Evolutionary conservation across 2,329 filamentous ascomycete species (phyloP).

Genomic region (Paecilomyces niveus): DNA sequence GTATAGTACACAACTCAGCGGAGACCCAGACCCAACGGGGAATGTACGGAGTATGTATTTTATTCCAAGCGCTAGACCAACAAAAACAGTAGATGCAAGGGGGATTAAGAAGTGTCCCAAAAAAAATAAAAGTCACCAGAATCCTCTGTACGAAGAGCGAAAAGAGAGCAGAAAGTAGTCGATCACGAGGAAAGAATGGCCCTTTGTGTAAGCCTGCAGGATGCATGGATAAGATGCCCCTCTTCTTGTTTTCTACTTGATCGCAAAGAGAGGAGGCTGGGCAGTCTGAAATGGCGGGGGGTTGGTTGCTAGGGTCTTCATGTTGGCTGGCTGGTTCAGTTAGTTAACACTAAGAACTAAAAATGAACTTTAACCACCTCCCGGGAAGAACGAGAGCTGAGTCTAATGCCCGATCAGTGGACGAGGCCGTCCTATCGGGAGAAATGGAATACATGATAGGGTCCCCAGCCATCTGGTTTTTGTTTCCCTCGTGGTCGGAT

Average conservation of each 20-base stretch:
- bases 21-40: too few species aligned
- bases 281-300: neutral
- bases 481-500: neutral
- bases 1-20: neutral
- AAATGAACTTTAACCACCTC: neutral
- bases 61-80: neutral
- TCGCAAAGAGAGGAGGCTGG: neutral
- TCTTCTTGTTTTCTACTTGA: neutral
- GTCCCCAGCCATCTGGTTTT: neutral
- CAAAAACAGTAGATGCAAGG: neutral
- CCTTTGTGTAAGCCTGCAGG: neutral
- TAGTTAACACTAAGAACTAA: too few species aligned
- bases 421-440: neutral
- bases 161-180: neutral
- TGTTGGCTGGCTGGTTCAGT: neutral
- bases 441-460: neutral
- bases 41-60: neutral
- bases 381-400: neutral
- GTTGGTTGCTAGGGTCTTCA: neutral
- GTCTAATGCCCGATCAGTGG: neutral
- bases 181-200: neutral
- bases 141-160: neutral
- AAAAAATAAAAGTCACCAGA: neutral
- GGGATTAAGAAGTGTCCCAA: neutral
- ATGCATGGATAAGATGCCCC: neutral